Base-by-base conservation (phyloP, 2,329 filamentous ascomycete species). In the Fusarium pininemorale region DNA sequence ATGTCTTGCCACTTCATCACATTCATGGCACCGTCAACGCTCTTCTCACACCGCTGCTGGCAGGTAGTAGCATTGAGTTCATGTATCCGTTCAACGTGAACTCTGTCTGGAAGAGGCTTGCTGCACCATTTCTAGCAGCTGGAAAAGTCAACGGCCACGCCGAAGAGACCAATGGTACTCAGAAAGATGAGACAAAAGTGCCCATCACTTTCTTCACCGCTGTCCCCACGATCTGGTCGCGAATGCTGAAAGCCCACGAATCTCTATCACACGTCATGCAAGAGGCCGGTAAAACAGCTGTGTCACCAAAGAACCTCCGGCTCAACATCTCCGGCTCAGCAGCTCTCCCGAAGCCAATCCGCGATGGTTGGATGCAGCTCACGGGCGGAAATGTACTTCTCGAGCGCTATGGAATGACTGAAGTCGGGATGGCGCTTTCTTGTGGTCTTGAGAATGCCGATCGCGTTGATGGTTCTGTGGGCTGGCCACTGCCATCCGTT, bases 361-460 rank as follows among this genome's bases (percentile, higher is more conserved):
- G 98, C 81, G 86, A 90, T 45, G 92, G 94, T 37, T 99, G 96
- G 95, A 87, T 89, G 22, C 86, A 91, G 12, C 89, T 98, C 16
- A 94, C 91, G 72, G 84, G 85, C 51, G 96, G 96, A 48, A 98
- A 97, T 79, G 89, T 97, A 18, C 90, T 99, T 1, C 90, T 99
- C 8, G 96, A 99, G 83, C 93, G 96, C n/a, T 99, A 97, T 81
- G 96, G 96, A 79, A 98, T 99, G 96, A 99, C 96, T 8, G 96
- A 99, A 85, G 95, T 98, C 3, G 96, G 96, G 77, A 98, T 99
- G 96, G 96, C 96, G 0, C 88, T 99, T n/a, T 96, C 93, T 69
- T 98, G 96, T 81, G 95, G 95, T 5, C 90, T 98, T 5, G 88
- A 91, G 72, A 90, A 89, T 58, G 79, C 84, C 10, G 93, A 97